Conservation (phyloP, 495 filamentous ascomycete species). For the Podospora pseudocomata region DNA sequence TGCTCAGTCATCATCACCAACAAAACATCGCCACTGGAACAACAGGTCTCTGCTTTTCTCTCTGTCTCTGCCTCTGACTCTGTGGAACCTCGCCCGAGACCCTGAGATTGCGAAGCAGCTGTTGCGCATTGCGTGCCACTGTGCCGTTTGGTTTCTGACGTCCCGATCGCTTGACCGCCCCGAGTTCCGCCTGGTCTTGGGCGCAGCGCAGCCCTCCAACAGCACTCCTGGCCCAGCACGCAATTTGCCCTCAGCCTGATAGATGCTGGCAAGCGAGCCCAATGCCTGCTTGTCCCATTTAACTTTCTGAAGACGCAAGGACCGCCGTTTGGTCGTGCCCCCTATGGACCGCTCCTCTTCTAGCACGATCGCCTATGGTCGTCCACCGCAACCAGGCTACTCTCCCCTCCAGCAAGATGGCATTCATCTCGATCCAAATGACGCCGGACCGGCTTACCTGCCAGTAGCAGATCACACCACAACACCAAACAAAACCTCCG, state of each 20-base stretch:
- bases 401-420: conserved; percentile 23
- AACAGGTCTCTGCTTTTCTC: not conserved
- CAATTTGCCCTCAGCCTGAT: conserved; percentile 31
- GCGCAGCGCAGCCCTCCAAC: conserved; percentile 15
- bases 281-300: conserved; percentile 33
- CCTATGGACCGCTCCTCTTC: conserved; percentile 27
- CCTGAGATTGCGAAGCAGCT: conserved; percentile 2
- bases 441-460: conserved; percentile 22
- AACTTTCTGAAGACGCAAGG: conserved; percentile 29
- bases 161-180: conserved; percentile 21
- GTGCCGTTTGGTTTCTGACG: conserved; percentile 6
- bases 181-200: conserved; percentile 17
- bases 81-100: not conserved
- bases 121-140: conserved; percentile 5
- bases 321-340: conserved; percentile 19
- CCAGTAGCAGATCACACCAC: conserved; percentile 16
- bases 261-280: conserved; percentile 27
- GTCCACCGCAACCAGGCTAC: conserved; percentile 15
- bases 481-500: conserved; percentile 17
- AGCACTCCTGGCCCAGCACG: conserved; percentile 31
- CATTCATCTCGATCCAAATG: conserved; percentile 27
- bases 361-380: conserved; percentile 23
- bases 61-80: not conserved
- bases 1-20: too few relatives aligned
- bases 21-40: too few relatives aligned